Evolutionary conservation across 352 stramenopile species (phyloP).

Genomic region (Phytopythium cucurbitacearum): DNA sequence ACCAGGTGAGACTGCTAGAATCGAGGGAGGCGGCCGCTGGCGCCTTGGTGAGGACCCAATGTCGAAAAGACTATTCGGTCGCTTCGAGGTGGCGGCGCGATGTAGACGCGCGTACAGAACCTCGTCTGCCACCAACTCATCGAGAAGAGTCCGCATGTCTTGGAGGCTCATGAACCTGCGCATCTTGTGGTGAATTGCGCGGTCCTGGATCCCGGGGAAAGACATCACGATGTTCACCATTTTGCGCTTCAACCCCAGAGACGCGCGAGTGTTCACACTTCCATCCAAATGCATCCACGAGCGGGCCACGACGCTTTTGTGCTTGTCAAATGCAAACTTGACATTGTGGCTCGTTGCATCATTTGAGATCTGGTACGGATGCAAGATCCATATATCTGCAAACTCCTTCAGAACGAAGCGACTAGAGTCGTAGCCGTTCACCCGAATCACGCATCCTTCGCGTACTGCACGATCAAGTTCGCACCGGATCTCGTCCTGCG

Average conservation of each 20-base stretch:
- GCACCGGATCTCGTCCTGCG: not conserved
- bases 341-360: slow-evolving; percentile 51
- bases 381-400: slow-evolving; percentile 52
- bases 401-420: slow-evolving; percentile 49
- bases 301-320: slow-evolving; percentile 40
- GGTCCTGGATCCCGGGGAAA: slow-evolving; percentile 61
- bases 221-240: slow-evolving; percentile 81
- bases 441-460: slow-evolving; percentile 40
- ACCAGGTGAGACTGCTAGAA: slow-evolving; percentile 26
- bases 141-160: slow-evolving; percentile 58
- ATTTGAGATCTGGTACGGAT: slow-evolving; percentile 46
- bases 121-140: slow-evolving; percentile 58
- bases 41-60: slow-evolving; percentile 1
- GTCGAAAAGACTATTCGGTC: slow-evolving; percentile 24
- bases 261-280: slow-evolving; percentile 43
- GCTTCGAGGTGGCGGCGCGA: slow-evolving; percentile 9
- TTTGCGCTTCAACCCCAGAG: slow-evolving; percentile 66
- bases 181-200: slow-evolving; percentile 59
- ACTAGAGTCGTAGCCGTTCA: slow-evolving; percentile 52
- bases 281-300: slow-evolving; percentile 80
- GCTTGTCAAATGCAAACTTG: slow-evolving; percentile 70
- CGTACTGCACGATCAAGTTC: slow-evolving; percentile 32
- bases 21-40: not conserved
- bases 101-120: slow-evolving; percentile 54
- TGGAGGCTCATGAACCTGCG: slow-evolving; percentile 67